Conservation (phyloP, 352 stramenopile genomes). For the Globisporangium takayamanum region DNA sequence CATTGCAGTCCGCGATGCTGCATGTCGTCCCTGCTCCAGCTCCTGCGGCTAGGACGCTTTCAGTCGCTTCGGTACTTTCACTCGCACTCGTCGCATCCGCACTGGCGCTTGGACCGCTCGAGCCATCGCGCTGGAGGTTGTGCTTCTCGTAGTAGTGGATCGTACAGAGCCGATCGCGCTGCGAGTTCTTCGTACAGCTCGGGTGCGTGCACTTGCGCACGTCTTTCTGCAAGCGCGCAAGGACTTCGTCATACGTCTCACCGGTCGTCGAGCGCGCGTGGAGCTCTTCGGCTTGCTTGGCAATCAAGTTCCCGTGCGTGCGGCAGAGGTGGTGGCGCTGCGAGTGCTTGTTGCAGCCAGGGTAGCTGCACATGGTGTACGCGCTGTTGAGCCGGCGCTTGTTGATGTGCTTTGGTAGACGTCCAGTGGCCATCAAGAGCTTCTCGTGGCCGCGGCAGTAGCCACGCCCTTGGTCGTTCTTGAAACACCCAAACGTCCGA, state of each 20-base stretch:
- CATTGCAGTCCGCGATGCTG: constrained; percentile 18
- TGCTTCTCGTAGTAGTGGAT: constrained; percentile 77
- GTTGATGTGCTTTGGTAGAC: constrained; percentile 67
- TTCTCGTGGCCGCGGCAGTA: constrained; percentile 85
- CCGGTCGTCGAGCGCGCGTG: constrained; percentile 24
- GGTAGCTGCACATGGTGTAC: constrained; percentile 88
- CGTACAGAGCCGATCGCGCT: constrained; percentile 78
- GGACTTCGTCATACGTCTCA: constrained; percentile 67
- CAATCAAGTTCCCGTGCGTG: constrained; percentile 78
- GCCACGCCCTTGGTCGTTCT: constrained; percentile 83
- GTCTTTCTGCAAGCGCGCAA: constrained; percentile 65
- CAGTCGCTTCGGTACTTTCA: background rate
- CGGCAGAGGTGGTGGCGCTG: constrained; percentile 80
- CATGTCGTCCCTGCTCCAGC: constrained; percentile 5
- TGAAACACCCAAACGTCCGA: constrained; percentile 71
- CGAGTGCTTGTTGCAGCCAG: constrained; percentile 76
- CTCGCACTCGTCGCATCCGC: background rate
- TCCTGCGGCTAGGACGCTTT: background rate
- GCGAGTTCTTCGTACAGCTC: constrained; percentile 82
- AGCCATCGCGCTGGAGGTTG: constrained; percentile 33
- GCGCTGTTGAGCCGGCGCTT: constrained; percentile 83
- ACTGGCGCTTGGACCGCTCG: background rate
- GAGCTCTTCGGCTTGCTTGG: constrained; percentile 69
- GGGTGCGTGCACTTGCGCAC: constrained; percentile 70
- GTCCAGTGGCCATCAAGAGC: constrained; percentile 75